Base-by-base conservation (phyloP, 257 asterid genomes). In the Ehretia macrophylla region DNA sequence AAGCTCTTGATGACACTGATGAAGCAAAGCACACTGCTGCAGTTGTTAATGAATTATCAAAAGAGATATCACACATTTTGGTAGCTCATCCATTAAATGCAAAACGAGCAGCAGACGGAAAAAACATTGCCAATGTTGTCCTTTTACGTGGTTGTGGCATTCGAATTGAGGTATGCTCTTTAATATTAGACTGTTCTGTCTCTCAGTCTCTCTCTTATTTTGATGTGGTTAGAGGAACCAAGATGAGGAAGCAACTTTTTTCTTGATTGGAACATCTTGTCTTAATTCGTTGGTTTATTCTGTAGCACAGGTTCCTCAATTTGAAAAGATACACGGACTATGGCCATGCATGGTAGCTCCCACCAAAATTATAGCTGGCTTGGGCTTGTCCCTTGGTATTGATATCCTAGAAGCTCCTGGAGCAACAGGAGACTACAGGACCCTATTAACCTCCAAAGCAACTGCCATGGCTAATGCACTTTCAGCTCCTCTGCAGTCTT, bases 271-370 rank as follows among this genome's bases (percentile, higher is more conserved):
- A 27, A 27, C 35, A 27, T 27, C 3, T 27, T 27, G 4, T 27
- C 35, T 56, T 56, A 38, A 20, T 51, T 11, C n/a, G 17, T 23
- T 49, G 62, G 57, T 16, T 19, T 71, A 46, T 60, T 47, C n/a
- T 53, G 40, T 38, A n/a, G 48, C 65, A 22, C 70, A 92, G 99
- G 99, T 86, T 61, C 95, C 97, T 59, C 81, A 72, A 49, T 93
- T 93, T 76, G 96, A 81, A 60, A 74, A 60, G 59, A 32, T 78
- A 49, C 99, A 93, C 20, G 96, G 94, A 54, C 60, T 89, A 63
- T 57, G 77, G 79, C 97, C 99, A 12, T 93, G 97, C 66, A 93
- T 93, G 97, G 97, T 89, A 59, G 96, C 99, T 32, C 99, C 99
- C 0, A 89, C 99, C 56, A 93, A 93, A 72, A 93, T 93, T 44